Evolutionary conservation across 768 basidiomycete genomes (phyloP), one percentile per base, ranked within the genome.

Genomic region (Suillus variegatus): DNA sequence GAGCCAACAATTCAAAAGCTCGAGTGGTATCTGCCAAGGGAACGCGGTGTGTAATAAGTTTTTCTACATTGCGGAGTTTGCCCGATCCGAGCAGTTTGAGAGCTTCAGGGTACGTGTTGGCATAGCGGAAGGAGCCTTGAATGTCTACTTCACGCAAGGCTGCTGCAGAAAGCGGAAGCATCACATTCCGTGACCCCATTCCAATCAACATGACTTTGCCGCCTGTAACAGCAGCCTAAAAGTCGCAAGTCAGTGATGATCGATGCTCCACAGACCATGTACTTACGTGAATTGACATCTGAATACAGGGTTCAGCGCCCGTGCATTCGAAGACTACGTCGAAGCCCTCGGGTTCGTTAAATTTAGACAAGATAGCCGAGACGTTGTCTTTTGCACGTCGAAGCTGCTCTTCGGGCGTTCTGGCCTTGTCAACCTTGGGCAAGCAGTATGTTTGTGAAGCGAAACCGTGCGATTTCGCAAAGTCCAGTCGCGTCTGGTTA

Each of bases 271-370:
- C 64, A 68, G 60, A 64, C 6, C 36, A 64, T 60, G 43, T 44
- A 84, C 94, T 83, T 80, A 95, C 94, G 79, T 92, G 87, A 67
- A 96, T 84, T 60, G 92, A 90, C 87, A 93, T 89, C 75, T 97
- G 94, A 73, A 97, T 94, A 73, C 92, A 94, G 43, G 88, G 83
- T 76, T 97, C 95, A 2, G 94, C 94, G 67, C 96, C 96, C 14
- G 95, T 95, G 78, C 96, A 99, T 77, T 99, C 96, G 72, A 96
- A 93, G 58, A 98, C 90, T 73, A 93, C 82, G 76, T 97, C 95
- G 78, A 94, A 97, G 38, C 97, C 97, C 35, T 93, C 89, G 28
- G 82, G 81, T 66, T 83, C 78, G 66, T 77, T 80, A 72, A 93
- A 92, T 62, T 81, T 76, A 58, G 79, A 72, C 64, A 94, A 80